Percentiles rank a stretch among this genome's conserved stretches.
phyloP scores from a whole-genome alignment of 441 rosid genomes.

The Breynia disticha region DNA sequence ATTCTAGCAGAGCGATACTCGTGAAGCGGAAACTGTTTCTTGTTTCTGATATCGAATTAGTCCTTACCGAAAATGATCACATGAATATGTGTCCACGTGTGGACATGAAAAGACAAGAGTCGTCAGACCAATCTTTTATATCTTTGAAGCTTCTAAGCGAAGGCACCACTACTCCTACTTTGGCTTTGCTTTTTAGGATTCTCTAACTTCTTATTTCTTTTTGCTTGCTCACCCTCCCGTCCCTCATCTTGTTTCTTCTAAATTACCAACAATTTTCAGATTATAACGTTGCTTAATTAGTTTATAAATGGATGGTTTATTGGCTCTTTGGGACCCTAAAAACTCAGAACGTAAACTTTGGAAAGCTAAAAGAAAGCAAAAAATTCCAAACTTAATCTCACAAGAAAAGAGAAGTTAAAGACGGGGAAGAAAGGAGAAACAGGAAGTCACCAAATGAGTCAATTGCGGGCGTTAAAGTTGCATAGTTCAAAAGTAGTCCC shows the following conservation, averaged over 20 bases:
- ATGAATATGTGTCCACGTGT: neutral
- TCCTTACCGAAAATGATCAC: too few relatives aligned
- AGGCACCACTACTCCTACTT: slow-evolving; percentile 21
- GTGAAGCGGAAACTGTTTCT: too few relatives aligned
- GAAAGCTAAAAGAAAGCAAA: too few relatives aligned
- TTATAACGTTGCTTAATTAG: too few relatives aligned
- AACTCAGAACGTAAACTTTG: too few relatives aligned
- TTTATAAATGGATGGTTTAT: too few relatives aligned
- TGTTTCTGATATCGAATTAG: too few relatives aligned
- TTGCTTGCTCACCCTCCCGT: neutral
- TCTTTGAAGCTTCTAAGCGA: slow-evolving; percentile 28
- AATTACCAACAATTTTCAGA: too few relatives aligned
- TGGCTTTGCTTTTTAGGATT: slow-evolving; percentile 30
- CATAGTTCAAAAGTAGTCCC: neutral
- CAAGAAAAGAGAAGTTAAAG: neutral
- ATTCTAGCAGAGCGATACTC: too few relatives aligned
- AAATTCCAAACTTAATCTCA: too few relatives aligned
- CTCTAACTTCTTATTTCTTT: slow-evolving; percentile 9
- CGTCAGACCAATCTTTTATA: slow-evolving; percentile 19
- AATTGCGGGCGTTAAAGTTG: slow-evolving; percentile 26
- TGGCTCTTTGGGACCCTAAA: too few relatives aligned
- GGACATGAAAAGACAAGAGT: slow-evolving; percentile 18
- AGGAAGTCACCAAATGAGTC: slow-evolving; percentile 16
- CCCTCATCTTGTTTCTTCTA: neutral
- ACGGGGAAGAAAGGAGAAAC: neutral